phyloP scores from a whole-genome alignment of 768 basidiomycete species.

The Suillus alpinus region DNA sequence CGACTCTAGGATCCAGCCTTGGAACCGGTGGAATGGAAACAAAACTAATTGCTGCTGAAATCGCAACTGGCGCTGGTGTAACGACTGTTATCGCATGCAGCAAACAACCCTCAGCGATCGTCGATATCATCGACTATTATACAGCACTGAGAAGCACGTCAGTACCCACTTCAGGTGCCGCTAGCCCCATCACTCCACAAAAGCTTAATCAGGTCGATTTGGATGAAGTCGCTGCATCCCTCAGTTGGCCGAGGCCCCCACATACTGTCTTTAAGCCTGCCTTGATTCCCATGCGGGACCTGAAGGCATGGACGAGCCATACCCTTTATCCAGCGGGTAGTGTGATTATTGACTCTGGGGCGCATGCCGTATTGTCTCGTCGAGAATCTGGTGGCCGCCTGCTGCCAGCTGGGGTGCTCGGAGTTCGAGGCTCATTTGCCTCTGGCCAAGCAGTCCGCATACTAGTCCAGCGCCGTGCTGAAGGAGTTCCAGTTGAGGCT shows the following conservation, averaged over 20 bases:
- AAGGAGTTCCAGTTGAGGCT: constrained; percentile 15
- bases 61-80: constrained; percentile 93
- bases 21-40: constrained; percentile 99
- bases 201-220: constrained; percentile 23
- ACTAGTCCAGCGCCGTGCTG: constrained; percentile 47
- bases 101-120: constrained; percentile 70
- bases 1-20: constrained; percentile 86
- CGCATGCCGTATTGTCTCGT: constrained; percentile 79
- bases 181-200: constrained; percentile 21
- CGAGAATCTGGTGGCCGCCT: constrained; percentile 88
- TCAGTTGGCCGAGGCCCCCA: constrained; percentile 51
- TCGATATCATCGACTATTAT: constrained; percentile 81
- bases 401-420: constrained; percentile 88
- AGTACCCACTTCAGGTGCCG: constrained; percentile 31
- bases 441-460: constrained; percentile 93
- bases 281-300: constrained; percentile 67
- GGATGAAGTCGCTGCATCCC: constrained; percentile 19
- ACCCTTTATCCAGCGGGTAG: constrained; percentile 87
- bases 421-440: constrained; percentile 86
- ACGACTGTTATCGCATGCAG: constrained; percentile 89
- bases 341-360: constrained; percentile 86
- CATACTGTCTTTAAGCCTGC: constrained; percentile 89
- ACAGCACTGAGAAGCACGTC: constrained; percentile 37
- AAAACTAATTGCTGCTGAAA: constrained; percentile 96
- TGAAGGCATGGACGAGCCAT: constrained; percentile 97